These are phyloP conservation scores for Amanita inopinata DNA, from an alignment of 768 basidiomycete species.

Conservation along the genomic window DNA sequence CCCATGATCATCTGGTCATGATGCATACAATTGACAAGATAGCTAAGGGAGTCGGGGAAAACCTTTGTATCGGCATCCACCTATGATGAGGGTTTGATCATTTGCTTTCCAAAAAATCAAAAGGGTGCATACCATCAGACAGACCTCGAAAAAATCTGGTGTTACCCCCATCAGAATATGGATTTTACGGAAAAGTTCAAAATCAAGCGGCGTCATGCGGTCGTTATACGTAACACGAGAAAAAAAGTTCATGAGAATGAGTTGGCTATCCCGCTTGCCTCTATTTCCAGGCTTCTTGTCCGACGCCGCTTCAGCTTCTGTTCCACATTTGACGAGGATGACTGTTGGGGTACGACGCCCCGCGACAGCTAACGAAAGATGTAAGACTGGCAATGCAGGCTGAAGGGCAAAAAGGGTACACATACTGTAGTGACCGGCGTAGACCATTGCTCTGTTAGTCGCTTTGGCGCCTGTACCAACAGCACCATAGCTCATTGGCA, in stretches of 20 bases:
- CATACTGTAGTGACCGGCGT: slow-evolving; percentile 99
- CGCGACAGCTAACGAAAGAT: slow-evolving; percentile 44
- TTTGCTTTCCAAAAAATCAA: background rate
- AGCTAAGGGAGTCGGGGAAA: slow-evolving; percentile 79
- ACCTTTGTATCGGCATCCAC: slow-evolving; percentile 99
- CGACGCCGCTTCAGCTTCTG: slow-evolving; percentile 66
- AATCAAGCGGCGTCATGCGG: slow-evolving; percentile 95
- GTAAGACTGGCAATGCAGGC: slow-evolving; percentile 1
- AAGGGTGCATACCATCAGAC: slow-evolving; percentile 74
- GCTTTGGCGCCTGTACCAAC: slow-evolving; percentile 85
- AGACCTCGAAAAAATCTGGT: slow-evolving; percentile 96
- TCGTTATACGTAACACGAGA: slow-evolving; percentile 99
- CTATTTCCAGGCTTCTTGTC: slow-evolving; percentile 97
- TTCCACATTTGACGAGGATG: slow-evolving; percentile 94
- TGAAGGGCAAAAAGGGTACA: slow-evolving; percentile 13
- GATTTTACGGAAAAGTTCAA: slow-evolving; percentile 94
- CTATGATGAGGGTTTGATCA: slow-evolving; percentile 30
- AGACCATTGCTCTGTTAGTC: slow-evolving; percentile 94
- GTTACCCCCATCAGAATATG: slow-evolving; percentile 98
- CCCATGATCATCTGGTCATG: slow-evolving; percentile 99
- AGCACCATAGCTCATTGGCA: slow-evolving; percentile 87
- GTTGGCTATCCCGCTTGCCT: slow-evolving; percentile 96
- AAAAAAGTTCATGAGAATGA: slow-evolving; percentile 99
- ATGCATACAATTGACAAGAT: slow-evolving; percentile 97
- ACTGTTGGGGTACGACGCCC: slow-evolving; percentile 91